phyloP scores from a whole-genome alignment of 2,329 filamentous ascomycete species.

The Fusarium goolgardi region DNA sequence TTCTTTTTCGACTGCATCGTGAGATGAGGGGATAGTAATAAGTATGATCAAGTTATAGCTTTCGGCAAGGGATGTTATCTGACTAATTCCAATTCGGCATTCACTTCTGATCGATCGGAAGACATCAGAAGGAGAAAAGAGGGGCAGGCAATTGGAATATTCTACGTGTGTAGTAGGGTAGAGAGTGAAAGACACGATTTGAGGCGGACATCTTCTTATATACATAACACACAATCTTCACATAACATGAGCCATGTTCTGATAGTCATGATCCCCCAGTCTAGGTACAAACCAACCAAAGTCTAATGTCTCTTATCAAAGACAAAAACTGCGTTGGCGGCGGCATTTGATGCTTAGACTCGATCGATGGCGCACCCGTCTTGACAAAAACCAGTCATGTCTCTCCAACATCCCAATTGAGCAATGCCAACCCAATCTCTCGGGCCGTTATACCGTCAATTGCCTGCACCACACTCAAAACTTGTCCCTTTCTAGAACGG shows the following conservation, averaged over 20 bases:
- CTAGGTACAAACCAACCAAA: not conserved
- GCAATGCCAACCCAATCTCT: not conserved
- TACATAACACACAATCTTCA: not conserved
- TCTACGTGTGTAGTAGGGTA: not conserved
- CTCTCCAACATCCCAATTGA: not conserved
- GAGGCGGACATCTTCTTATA: not conserved
- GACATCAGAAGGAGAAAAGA: not conserved
- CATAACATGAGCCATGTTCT: not conserved
- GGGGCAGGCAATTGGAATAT: not conserved
- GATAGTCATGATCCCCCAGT: not conserved
- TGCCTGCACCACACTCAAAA: slow-evolving; percentile 1
- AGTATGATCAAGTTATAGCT: not conserved
- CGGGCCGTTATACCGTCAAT: slow-evolving; percentile 22
- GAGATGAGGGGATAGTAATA: not conserved
- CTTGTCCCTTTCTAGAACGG: slow-evolving; percentile 23
- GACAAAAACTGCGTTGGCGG: not conserved
- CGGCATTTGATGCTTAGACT: not conserved
- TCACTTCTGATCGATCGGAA: not conserved
- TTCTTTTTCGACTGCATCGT: not conserved
- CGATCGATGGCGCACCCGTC: not conserved
- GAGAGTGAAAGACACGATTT: not conserved
- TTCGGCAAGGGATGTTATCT: not conserved
- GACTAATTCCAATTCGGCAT: not conserved
- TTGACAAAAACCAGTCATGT: not conserved
- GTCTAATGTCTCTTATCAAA: not conserved